Conservation (phyloP, 2,329 filamentous ascomycete genomes). For the Clathrospora elynae region DNA sequence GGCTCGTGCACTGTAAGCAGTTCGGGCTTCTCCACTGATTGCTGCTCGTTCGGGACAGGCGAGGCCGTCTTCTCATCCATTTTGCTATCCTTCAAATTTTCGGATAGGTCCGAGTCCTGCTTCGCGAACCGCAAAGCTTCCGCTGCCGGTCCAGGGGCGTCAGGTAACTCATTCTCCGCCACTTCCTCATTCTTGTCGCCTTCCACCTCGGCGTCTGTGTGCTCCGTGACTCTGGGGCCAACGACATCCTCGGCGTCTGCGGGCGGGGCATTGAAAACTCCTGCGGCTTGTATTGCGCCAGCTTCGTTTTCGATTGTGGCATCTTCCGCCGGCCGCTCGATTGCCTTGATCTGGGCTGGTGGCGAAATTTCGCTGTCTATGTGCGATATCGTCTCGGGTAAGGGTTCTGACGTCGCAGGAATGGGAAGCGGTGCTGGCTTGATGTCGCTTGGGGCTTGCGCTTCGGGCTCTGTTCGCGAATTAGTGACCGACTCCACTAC, state of each 20-base stretch:
- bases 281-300: constrained; percentile 20
- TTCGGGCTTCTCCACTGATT: constrained; percentile 41
- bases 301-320: constrained; percentile 23
- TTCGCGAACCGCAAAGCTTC: constrained; percentile 25
- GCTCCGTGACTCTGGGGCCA: constrained; percentile 25
- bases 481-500: constrained; percentile 2
- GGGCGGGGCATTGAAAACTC: constrained; percentile 22
- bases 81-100: constrained; percentile 6
- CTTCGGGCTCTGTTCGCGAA: constrained; percentile 14
- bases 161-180: constrained; percentile 20
- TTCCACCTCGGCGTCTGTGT: constrained; percentile 19
- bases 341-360: constrained; percentile 18
- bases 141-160: constrained; percentile 31
- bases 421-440: constrained; percentile 13
- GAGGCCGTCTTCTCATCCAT: constrained; percentile 26
- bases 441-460: constrained; percentile 5
- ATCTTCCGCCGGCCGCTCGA: constrained; percentile 23
- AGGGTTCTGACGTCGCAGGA: constrained; percentile 23
- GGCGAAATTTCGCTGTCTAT: constrained; percentile 27
- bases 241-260: constrained; percentile 25
- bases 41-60: constrained; percentile 32
- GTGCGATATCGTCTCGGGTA: constrained; percentile 29
- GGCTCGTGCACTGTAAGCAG: constrained; percentile 31
- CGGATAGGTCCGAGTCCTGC: constrained; percentile 7
- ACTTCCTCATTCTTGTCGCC: constrained; percentile 7